A percentile compares a stretch with the other conserved stretches of the same genome.
Conservation (phyloP, 2,329 filamentous ascomycete species). For the Colletotrichum abscissum region DNA sequence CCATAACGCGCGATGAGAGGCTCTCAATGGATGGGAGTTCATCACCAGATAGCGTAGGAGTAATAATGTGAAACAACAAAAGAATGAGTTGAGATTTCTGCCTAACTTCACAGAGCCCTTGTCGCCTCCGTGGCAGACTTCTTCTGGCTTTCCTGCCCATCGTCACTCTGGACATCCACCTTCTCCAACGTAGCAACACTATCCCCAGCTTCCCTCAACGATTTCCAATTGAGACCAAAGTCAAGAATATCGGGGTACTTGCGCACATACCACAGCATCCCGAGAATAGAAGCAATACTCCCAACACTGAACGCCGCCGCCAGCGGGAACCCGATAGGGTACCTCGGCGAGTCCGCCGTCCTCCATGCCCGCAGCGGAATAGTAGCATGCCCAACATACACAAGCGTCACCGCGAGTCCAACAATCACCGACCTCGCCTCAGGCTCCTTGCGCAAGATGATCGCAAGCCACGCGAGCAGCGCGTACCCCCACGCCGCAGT, state of each 20-base stretch:
- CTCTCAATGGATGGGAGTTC: neutral
- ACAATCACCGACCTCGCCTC: slow-evolving; percentile 48
- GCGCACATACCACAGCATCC: slow-evolving; percentile 43
- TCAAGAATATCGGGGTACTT: slow-evolving; percentile 37
- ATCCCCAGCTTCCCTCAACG: neutral
- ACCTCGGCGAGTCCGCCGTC: slow-evolving; percentile 46
- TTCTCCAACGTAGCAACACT: slow-evolving; percentile 10
- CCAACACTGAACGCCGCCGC: slow-evolving; percentile 45
- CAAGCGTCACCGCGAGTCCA: slow-evolving; percentile 47
- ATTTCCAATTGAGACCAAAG: slow-evolving; percentile 18
- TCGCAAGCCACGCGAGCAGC: slow-evolving; percentile 44
- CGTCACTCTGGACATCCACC: neutral
- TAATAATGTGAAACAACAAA: neutral
- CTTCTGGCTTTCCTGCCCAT: neutral
- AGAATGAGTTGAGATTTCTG: neutral
- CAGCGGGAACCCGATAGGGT: slow-evolving; percentile 50
- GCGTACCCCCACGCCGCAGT: slow-evolving; percentile 47
- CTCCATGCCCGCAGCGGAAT: slow-evolving; percentile 49
- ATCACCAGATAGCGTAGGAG: too few relatives aligned
- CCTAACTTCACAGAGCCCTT: neutral
- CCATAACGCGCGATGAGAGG: neutral
- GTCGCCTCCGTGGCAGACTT: neutral
- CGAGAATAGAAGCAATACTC: slow-evolving; percentile 45
- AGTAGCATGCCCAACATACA: slow-evolving; percentile 50
- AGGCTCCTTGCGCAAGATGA: slow-evolving; percentile 44